Conservation (phyloP, 768 basidiomycete species). For the Pisolithus orientalis region DNA sequence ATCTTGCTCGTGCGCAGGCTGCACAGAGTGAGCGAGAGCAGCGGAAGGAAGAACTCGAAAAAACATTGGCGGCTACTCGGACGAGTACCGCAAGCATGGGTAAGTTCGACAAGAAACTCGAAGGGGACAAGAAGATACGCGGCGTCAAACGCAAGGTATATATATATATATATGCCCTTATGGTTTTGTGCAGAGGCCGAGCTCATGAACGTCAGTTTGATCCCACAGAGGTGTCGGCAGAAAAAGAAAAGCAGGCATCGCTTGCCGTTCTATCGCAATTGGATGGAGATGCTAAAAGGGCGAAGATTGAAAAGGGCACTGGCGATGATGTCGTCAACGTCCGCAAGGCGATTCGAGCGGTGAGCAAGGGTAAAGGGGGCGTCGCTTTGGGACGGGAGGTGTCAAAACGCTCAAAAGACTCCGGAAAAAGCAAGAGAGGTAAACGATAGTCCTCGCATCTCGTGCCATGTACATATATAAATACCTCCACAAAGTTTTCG, state of each 20-base stretch:
- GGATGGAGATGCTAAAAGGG: slow-evolving; percentile 60
- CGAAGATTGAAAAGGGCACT: slow-evolving; percentile 37
- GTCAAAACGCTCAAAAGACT: slow-evolving; percentile 20
- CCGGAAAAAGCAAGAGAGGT: slow-evolving; percentile 21
- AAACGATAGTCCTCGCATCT: slow-evolving; percentile 14
- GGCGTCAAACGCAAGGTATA: slow-evolving; percentile 92
- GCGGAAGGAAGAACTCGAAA: slow-evolving; percentile 71
- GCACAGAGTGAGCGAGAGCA: slow-evolving; percentile 32
- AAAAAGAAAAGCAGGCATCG: slow-evolving; percentile 65
- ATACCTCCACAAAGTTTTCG: too few relatives aligned
- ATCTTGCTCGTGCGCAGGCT: slow-evolving; percentile 53
- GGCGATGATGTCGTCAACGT: slow-evolving; percentile 64
- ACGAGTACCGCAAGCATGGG: slow-evolving; percentile 94
- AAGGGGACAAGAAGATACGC: slow-evolving; percentile 84
- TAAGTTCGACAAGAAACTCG: slow-evolving; percentile 82
- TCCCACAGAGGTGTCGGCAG: slow-evolving; percentile 60
- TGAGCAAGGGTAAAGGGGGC: slow-evolving; percentile 64
- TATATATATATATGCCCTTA: slow-evolving; percentile 19
- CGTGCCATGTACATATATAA: too few relatives aligned
- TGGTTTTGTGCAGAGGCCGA: background rate
- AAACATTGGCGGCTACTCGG: slow-evolving; percentile 68
- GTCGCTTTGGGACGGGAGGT: slow-evolving; percentile 47
- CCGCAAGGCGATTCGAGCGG: slow-evolving; percentile 79
- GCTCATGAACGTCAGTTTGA: slow-evolving; percentile 59
- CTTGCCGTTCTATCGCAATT: slow-evolving; percentile 73